Conservation (phyloP, 2,329 filamentous ascomycete genomes). For the Botrytis porri region DNA sequence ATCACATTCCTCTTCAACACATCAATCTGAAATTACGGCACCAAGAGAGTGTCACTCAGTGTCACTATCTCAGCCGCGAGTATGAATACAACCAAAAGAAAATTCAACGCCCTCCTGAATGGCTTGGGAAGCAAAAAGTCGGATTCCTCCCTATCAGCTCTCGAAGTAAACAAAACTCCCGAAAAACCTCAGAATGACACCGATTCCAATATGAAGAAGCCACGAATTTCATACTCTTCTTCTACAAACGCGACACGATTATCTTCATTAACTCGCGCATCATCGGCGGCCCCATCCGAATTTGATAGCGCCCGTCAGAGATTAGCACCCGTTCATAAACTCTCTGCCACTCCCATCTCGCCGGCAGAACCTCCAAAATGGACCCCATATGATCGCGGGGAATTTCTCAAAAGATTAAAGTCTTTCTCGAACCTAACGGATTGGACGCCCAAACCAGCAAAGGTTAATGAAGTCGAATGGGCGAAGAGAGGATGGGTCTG, state of each 20-base stretch:
- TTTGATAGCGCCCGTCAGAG: slow-evolving; percentile 30
- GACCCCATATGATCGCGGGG: slow-evolving; percentile 78
- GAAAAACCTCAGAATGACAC: slow-evolving; percentile 33
- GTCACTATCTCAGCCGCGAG: neutral
- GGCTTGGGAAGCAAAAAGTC: slow-evolving; percentile 51
- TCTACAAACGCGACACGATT: slow-evolving; percentile 20
- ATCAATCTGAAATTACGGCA: neutral
- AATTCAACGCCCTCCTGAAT: slow-evolving; percentile 75
- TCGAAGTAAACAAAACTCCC: slow-evolving; percentile 41
- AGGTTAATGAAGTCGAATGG: slow-evolving; percentile 88
- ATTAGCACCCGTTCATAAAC: slow-evolving; percentile 26
- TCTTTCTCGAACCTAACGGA: slow-evolving; percentile 88
- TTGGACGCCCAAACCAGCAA: slow-evolving; percentile 90
- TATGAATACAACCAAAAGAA: slow-evolving; percentile 79
- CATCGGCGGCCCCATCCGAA: slow-evolving; percentile 2
- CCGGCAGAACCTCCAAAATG: slow-evolving; percentile 59
- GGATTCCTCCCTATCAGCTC: slow-evolving; percentile 43
- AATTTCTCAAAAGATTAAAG: slow-evolving; percentile 75
- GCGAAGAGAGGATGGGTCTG: slow-evolving; percentile 91
- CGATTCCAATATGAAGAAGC: slow-evolving; percentile 34
- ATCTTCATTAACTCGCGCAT: slow-evolving; percentile 16
- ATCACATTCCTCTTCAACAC: neutral
- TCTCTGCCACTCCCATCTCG: slow-evolving; percentile 20
- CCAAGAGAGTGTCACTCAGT: slow-evolving; percentile 6
- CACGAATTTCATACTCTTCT: slow-evolving; percentile 30